Percentiles rank a stretch among this genome's conserved stretches.
Conservation (phyloP, 192 early-diverging fungal species). For the Pilaira anomala region DNA sequence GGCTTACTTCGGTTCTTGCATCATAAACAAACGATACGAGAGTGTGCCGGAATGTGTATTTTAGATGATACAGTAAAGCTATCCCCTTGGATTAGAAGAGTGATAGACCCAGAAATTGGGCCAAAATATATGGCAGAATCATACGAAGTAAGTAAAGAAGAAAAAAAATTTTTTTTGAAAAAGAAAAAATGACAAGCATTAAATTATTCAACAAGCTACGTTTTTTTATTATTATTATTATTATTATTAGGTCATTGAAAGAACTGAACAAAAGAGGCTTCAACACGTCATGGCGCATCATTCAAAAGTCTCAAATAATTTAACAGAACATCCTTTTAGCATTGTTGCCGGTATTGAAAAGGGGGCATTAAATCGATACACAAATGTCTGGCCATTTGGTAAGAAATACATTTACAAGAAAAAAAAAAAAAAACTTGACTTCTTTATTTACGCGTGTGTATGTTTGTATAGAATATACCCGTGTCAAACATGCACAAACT, state of each 20-base stretch:
- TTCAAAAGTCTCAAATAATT: conserved; percentile 37
- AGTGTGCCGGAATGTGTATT: conserved; percentile 1
- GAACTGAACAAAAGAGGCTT: conserved; percentile 64
- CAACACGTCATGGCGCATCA: conserved; percentile 64
- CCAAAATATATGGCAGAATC: conserved; percentile 26
- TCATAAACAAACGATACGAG: neutral
- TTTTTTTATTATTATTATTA: conserved; percentile 31
- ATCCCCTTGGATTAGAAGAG: too few species aligned
- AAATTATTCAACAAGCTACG: too few species aligned
- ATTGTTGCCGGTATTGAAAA: conserved; percentile 79
- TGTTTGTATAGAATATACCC: conserved; percentile 32
- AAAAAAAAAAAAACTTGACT: neutral
- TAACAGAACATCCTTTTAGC: conserved; percentile 55
- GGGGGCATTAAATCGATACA: conserved; percentile 78
- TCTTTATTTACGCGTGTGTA: neutral
- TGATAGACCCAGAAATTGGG: conserved; percentile 11
- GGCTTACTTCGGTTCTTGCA: neutral
- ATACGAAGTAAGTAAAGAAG: conserved; percentile 25
- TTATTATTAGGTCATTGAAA: conserved; percentile 52
- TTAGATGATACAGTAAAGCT: too few species aligned
- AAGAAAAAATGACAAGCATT: neutral
- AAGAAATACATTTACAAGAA: too few species aligned
- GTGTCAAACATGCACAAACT: conserved; percentile 24
- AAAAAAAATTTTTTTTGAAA: neutral
- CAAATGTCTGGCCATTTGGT: conserved; percentile 80